Evolutionary conservation across 140 eudicot species (phyloP).

Genomic region (Oenanthe javanica): DNA sequence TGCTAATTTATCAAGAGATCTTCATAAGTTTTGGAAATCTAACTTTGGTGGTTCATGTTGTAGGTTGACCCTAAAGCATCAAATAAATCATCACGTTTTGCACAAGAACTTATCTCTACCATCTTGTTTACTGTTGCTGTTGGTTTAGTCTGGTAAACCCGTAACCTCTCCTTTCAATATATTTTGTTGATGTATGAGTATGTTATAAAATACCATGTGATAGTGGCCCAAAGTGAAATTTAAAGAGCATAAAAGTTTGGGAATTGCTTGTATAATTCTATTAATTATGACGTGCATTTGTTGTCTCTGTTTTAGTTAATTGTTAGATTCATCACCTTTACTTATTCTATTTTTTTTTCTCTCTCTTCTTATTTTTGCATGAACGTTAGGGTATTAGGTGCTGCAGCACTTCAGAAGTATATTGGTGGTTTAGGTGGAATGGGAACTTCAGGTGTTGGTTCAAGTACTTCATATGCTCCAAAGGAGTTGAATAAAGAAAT

Average conservation of each 20-base stretch:
- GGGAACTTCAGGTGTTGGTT: slow-evolving; percentile 93
- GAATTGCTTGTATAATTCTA: not conserved
- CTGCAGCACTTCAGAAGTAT: slow-evolving; percentile 90
- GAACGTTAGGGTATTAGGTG: slow-evolving; percentile 65
- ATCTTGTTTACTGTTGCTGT: slow-evolving; percentile 71
- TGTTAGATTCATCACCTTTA: not conserved
- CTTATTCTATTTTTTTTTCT: not conserved
- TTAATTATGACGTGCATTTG: not conserved
- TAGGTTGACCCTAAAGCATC: slow-evolving; percentile 73
- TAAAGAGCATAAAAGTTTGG: not conserved
- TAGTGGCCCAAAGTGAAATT: not conserved
- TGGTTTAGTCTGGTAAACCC: slow-evolving; percentile 66
- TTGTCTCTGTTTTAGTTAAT: not conserved
- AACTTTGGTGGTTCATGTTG: slow-evolving; percentile 13
- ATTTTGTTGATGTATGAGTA: slow-evolving; percentile 9
- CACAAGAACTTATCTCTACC: slow-evolving; percentile 78
- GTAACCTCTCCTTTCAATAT: slow-evolving; percentile 11
- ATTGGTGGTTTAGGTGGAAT: slow-evolving; percentile 84
- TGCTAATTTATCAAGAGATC: not conserved
- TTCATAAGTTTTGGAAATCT: not conserved
- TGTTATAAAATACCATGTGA: not conserved
- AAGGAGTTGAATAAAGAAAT: slow-evolving; percentile 90
- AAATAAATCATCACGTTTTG: slow-evolving; percentile 61
- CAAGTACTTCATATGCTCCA: slow-evolving; percentile 81
- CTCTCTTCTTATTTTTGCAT: not conserved